Evolutionary conservation across 1,284 basidiomycete genomes (phyloP).

Genomic region (Mycena sp.): DNA sequence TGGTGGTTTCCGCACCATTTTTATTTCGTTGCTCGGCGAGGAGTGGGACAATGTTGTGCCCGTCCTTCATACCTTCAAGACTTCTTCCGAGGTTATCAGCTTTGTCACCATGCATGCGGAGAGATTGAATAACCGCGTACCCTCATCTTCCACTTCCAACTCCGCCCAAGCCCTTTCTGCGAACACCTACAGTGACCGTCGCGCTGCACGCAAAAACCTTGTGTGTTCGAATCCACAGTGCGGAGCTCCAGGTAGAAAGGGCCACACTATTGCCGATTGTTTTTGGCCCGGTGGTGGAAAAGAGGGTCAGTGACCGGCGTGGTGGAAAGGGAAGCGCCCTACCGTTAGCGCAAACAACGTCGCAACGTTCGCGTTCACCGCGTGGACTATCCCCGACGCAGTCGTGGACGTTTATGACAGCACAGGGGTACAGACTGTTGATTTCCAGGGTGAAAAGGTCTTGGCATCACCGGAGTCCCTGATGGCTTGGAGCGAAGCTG

Average conservation of each 20-base stretch:
- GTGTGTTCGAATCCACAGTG: conserved; percentile 27
- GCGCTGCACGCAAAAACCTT: conserved; percentile 10
- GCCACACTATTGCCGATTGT: conserved; percentile 36
- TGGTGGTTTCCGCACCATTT: conserved; percentile 10
- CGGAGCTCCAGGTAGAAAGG: conserved; percentile 5
- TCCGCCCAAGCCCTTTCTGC: neutral
- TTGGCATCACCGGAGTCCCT: conserved; percentile 7
- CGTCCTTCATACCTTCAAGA: conserved; percentile 1
- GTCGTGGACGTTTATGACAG: conserved; percentile 1
- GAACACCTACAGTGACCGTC: neutral
- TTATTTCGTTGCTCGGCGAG: conserved; percentile 13
- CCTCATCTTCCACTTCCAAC: neutral
- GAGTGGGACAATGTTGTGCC: conserved; percentile 18
- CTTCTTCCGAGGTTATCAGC: conserved; percentile 15
- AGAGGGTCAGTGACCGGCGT: conserved; percentile 38
- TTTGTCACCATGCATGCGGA: conserved; percentile 10
- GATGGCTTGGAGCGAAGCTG: conserved; percentile 13
- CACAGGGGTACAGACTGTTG: neutral
- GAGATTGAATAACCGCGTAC: neutral
- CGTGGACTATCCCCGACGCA: conserved; percentile 7
- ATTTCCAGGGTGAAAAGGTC: neutral
- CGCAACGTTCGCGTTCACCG: conserved; percentile 5
- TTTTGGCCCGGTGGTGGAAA: conserved; percentile 40
- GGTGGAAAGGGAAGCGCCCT: conserved; percentile 18
- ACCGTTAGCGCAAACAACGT: neutral